Evolutionary conservation across 768 basidiomycete species (phyloP).

Genomic region (Harrya chromipes): DNA sequence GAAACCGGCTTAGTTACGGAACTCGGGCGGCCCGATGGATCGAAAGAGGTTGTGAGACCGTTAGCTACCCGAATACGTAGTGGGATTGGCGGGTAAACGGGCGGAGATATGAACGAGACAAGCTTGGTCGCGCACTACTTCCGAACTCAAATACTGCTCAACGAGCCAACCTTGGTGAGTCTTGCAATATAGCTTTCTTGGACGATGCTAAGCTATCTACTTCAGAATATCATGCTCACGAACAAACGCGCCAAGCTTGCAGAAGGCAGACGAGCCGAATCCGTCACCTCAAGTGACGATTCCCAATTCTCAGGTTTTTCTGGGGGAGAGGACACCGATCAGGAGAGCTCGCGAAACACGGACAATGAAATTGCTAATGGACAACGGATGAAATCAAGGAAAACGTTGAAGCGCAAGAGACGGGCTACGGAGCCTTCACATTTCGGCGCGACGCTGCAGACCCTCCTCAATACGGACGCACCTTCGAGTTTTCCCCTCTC

Average conservation of each 20-base stretch:
- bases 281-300: constrained; percentile 5
- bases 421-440: constrained; percentile 71
- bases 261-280: constrained; percentile 15
- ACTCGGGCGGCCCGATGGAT: constrained; percentile 1
- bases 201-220: not conserved
- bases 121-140: not conserved
- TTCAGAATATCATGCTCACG: constrained; percentile 41
- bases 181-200: not conserved
- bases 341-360: constrained; percentile 41
- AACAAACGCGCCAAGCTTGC: constrained; percentile 52
- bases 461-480: constrained; percentile 65
- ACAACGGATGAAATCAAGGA: constrained; percentile 63
- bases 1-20: constrained; percentile 4
- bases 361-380: constrained; percentile 62
- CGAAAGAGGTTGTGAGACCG: not conserved
- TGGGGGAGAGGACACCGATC: constrained; percentile 15
- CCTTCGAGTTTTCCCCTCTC: constrained; percentile 73
- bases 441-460: constrained; percentile 74
- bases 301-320: constrained; percentile 10
- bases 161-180: not conserved
- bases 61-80: no score
- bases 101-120: constrained; percentile 2
- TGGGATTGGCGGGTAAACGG: not conserved
- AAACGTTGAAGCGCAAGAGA: constrained; percentile 80
- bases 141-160: not conserved